Conservation (phyloP, 2,329 filamentous ascomycete genomes). For the Microdochium trichocladiopsis region DNA sequence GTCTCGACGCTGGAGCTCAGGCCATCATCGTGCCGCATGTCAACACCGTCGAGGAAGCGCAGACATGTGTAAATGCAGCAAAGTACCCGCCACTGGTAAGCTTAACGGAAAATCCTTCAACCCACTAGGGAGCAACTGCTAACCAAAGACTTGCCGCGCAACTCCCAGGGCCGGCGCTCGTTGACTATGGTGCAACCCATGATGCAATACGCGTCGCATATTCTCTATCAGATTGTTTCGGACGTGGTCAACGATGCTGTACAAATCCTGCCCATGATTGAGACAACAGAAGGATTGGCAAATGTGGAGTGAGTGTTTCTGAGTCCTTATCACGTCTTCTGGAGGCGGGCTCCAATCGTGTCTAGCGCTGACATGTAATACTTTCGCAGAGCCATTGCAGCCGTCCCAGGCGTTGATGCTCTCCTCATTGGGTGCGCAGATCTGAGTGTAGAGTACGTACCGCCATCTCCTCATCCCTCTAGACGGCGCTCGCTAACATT, state of each 20-base stretch:
- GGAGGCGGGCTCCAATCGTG: neutral
- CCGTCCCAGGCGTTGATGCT: slow-evolving; percentile 5
- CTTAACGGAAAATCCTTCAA: neutral
- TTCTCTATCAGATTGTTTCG: slow-evolving; percentile 3
- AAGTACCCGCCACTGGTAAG: slow-evolving; percentile 5
- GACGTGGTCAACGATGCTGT: slow-evolving; percentile 5
- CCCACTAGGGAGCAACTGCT: neutral
- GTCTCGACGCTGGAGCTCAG: slow-evolving; percentile 3
- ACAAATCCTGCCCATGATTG: slow-evolving; percentile 7
- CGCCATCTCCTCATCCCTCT: neutral
- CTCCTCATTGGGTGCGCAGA: slow-evolving; percentile 5
- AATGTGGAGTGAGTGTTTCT: slow-evolving; percentile 5
- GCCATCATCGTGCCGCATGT: slow-evolving; percentile 6
- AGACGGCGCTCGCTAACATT: neutral
- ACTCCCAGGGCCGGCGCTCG: slow-evolving; percentile 3
- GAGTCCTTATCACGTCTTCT: neutral
- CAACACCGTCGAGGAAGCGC: slow-evolving; percentile 5
- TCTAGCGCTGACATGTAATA: neutral
- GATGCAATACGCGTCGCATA: slow-evolving; percentile 4
- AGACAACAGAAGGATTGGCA: slow-evolving; percentile 4
- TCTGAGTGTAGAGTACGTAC: slow-evolving; percentile 5
- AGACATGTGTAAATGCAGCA: slow-evolving; percentile 5
- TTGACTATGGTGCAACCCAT: slow-evolving; percentile 6
- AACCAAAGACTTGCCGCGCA: neutral
- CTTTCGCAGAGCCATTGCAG: slow-evolving; percentile 2